phyloP scores from a whole-genome alignment of 495 filamentous ascomycete species.

The Trichocladium antarcticum region DNA sequence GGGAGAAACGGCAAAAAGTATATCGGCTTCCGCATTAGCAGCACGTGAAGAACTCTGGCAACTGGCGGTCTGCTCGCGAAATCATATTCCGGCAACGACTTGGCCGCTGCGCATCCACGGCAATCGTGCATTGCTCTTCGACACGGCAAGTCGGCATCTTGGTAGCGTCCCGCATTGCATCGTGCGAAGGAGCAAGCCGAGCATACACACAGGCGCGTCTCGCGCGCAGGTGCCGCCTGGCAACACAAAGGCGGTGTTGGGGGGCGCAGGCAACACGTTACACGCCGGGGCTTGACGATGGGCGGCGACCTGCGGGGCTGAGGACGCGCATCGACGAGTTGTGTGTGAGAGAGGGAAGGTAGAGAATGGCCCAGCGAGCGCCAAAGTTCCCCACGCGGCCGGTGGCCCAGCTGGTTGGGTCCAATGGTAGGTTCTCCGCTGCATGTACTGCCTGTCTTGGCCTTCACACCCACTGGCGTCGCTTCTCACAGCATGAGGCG shows the following conservation, averaged over 20 bases:
- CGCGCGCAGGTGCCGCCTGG: not conserved
- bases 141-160: too few species aligned
- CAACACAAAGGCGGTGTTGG: not conserved
- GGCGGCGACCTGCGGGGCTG: slow-evolving; percentile 1
- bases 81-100: too few species aligned
- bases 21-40: too few species aligned
- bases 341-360: not conserved
- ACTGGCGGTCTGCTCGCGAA: too few species aligned
- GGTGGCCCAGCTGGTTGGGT: slow-evolving; percentile 35
- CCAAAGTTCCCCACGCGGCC: slow-evolving; percentile 30
- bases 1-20: too few species aligned
- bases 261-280: not conserved
- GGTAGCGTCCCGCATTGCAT: too few species aligned
- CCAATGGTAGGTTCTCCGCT: slow-evolving; percentile 19
- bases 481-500: not conserved
- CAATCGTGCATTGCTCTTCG: too few species aligned
- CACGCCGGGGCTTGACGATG: not conserved
- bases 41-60: too few species aligned
- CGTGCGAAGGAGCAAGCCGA: too few species aligned
- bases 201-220: too few species aligned
- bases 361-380: slow-evolving; percentile 1
- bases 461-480: not conserved
- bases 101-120: too few species aligned
- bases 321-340: not conserved
- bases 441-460: not conserved